These are phyloP conservation scores for Blastomyces parvus DNA, from an alignment of 2,329 filamentous ascomycete genomes.

Conservation along the genomic window DNA sequence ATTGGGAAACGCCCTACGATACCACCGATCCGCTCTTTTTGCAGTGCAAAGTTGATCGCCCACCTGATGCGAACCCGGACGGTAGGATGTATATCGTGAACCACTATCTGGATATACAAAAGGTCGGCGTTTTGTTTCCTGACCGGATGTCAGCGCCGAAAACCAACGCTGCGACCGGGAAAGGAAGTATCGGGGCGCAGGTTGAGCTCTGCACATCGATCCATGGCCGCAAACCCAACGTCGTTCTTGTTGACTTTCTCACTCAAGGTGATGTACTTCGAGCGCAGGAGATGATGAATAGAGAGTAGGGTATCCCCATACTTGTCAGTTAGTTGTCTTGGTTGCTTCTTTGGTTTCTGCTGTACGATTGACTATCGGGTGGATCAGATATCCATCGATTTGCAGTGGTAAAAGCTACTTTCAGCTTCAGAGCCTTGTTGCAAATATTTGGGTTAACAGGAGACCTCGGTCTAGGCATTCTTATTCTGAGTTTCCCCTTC, in stretches of 20 bases:
- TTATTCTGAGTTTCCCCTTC: not conserved
- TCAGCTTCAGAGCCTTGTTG: not conserved
- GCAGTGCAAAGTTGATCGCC: conserved; percentile 38
- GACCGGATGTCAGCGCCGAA: conserved; percentile 30
- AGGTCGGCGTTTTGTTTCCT: conserved; percentile 36
- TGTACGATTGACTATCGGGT: not conserved
- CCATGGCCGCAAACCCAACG: conserved; percentile 34
- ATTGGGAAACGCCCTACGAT: conserved; percentile 40
- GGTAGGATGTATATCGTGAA: conserved; percentile 42
- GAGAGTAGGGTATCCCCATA: conserved; percentile 18
- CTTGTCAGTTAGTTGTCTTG: not conserved
- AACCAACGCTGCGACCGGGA: conserved; percentile 37
- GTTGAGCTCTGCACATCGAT: conserved; percentile 30
- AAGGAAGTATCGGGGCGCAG: conserved; percentile 38
- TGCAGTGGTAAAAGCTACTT: not conserved
- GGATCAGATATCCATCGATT: not conserved
- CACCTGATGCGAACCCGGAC: conserved; percentile 27
- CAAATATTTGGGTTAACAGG: not conserved
- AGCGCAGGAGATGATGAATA: conserved; percentile 35
- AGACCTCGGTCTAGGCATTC: not conserved
- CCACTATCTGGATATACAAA: conserved; percentile 39
- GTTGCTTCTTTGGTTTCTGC: not conserved
- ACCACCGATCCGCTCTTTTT: conserved; percentile 33
- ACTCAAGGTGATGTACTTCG: conserved; percentile 37
- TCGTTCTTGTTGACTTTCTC: conserved; percentile 39